Evolutionary conservation across 2,329 filamentous ascomycete species (phyloP).

Genomic region (Claviceps sp.): DNA sequence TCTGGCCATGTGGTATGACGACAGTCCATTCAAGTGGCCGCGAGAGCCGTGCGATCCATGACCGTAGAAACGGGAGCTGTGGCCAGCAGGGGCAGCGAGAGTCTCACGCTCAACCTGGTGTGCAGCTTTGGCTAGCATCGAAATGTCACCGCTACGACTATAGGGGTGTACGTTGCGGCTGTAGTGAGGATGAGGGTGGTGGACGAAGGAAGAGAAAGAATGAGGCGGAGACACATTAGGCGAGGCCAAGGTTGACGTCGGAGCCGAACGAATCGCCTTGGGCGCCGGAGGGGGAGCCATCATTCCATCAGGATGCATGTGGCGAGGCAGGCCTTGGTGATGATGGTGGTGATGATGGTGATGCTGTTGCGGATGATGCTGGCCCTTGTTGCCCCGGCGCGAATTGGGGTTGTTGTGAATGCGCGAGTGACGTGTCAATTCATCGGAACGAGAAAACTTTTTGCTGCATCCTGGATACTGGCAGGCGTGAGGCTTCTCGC

Average conservation of each 20-base stretch:
- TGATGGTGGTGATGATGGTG: conserved; percentile 22
- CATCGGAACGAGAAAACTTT: conserved; percentile 91
- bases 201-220: conserved; percentile 62
- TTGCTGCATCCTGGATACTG: conserved; percentile 92
- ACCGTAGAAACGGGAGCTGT: conserved; percentile 34
- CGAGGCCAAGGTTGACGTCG: conserved; percentile 74
- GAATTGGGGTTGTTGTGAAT: conserved; percentile 99
- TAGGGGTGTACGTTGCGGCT: conserved; percentile 32
- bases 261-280: conserved; percentile 76
- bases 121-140: conserved; percentile 46
- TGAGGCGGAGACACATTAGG: conserved; percentile 93
- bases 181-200: conserved; percentile 33
- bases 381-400: conserved; percentile 73
- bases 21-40: conserved; percentile 59
- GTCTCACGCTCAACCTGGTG: conserved; percentile 50
- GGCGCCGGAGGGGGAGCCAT: conserved; percentile 65
- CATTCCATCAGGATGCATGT: conserved; percentile 46
- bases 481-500: conserved; percentile 96
- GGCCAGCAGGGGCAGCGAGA: conserved; percentile 26
- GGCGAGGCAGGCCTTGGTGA: conserved; percentile 24
- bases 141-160: conserved; percentile 38
- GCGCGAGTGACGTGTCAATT: conserved; percentile 89
- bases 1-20: conserved; percentile 88
- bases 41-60: conserved; percentile 35
- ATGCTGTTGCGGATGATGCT: conserved; percentile 27